Evolutionary conservation across 1,139 yeast species (phyloP).

Genomic region (Kurtzmaniella quercitrusa): DNA sequence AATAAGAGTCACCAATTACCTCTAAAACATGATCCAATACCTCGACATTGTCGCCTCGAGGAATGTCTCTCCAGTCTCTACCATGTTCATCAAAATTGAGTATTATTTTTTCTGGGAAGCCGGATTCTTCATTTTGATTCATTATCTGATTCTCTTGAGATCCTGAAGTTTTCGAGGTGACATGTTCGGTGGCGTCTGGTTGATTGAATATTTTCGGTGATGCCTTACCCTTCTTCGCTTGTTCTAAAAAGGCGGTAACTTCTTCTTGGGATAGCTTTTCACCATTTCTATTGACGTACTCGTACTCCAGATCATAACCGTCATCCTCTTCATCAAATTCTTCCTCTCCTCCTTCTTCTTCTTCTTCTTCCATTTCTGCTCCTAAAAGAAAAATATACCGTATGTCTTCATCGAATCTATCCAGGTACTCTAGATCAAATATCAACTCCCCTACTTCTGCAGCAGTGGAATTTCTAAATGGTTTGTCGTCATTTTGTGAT

Average conservation of each 20-base stretch:
- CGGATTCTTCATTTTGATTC: too few relatives aligned
- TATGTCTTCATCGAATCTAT: constrained; percentile 69
- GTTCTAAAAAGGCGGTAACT: neutral
- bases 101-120: too few relatives aligned
- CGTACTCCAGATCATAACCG: constrained; percentile 16
- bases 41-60: constrained; percentile 49
- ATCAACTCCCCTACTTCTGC: constrained; percentile 51
- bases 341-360: constrained; percentile 46
- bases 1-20: neutral
- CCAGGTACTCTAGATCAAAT: constrained; percentile 58
- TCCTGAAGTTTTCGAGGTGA: constrained; percentile 26
- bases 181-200: neutral
- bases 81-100: constrained; percentile 59
- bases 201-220: neutral
- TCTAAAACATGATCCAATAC: constrained; percentile 10
- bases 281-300: neutral
- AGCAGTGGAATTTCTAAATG: neutral
- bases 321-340: constrained; percentile 28
- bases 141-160: constrained; percentile 18
- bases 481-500: neutral
- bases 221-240: constrained; percentile 1
- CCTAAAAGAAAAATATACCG: constrained; percentile 49
- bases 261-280: neutral
- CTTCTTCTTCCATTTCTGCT: constrained; percentile 17
- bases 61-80: constrained; percentile 67